These are phyloP conservation scores for Amanita pallidorosea DNA, from an alignment of 768 basidiomycete genomes.

Conservation along the genomic window DNA sequence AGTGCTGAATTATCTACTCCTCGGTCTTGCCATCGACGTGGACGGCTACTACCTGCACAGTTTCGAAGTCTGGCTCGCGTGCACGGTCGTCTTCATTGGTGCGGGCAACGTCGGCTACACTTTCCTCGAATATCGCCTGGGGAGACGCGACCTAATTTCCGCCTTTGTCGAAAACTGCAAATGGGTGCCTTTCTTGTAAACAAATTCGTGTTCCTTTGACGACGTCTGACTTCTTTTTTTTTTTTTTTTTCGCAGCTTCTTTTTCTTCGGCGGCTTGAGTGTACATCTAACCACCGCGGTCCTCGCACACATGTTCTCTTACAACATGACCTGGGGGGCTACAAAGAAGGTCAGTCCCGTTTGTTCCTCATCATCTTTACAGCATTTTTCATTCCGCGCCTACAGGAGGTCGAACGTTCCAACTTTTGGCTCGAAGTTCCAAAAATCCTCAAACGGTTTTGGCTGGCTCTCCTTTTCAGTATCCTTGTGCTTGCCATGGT, in stretches of 20 bases:
- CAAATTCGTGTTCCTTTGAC: neutral
- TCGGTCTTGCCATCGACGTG: constrained; percentile 49
- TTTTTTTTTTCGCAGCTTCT: constrained; percentile 36
- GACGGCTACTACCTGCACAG: constrained; percentile 66
- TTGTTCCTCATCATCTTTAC: neutral
- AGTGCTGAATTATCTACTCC: constrained; percentile 58
- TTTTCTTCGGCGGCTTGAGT: constrained; percentile 70
- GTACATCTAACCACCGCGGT: constrained; percentile 58
- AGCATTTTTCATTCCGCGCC: constrained; percentile 11
- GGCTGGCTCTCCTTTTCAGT: constrained; percentile 49
- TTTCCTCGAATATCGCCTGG: constrained; percentile 58
- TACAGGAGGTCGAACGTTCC: constrained; percentile 70
- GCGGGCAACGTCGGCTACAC: constrained; percentile 62
- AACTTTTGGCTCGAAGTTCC: constrained; percentile 92
- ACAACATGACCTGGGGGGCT: constrained; percentile 71
- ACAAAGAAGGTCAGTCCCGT: constrained; percentile 46
- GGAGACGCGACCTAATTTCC: constrained; percentile 38
- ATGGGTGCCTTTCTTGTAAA: constrained; percentile 72
- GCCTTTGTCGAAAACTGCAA: constrained; percentile 48
- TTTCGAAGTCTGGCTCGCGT: constrained; percentile 68
- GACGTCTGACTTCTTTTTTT: neutral
- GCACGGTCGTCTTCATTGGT: constrained; percentile 59
- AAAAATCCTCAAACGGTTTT: constrained; percentile 71
- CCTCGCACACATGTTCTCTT: constrained; percentile 62
- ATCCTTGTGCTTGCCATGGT: constrained; percentile 41